phyloP scores from a whole-genome alignment of 2,329 filamentous ascomycete species.

The Cercospora sojina region DNA sequence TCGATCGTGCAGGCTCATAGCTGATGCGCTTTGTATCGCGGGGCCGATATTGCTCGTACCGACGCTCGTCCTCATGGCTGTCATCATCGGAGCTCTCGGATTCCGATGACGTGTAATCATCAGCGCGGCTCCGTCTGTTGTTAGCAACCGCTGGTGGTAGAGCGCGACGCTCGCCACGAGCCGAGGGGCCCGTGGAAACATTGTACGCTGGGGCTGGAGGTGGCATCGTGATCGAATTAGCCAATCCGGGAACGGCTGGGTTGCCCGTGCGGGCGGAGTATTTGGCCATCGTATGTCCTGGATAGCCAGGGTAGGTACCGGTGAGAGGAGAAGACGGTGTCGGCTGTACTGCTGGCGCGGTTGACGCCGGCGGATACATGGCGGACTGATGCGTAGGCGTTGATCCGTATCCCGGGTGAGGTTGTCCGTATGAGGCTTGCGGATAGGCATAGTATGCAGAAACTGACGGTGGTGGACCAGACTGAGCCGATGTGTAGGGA shows the following conservation, averaged over 20 bases:
- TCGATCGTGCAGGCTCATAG: conserved; percentile 16
- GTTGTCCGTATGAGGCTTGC: conserved; percentile 18
- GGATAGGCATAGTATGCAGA: conserved; percentile 29
- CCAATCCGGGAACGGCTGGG: conserved; percentile 22
- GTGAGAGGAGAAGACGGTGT: conserved; percentile 22
- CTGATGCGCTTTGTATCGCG: conserved; percentile 9
- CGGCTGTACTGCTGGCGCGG: conserved; percentile 14
- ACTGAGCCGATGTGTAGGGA: conserved; percentile 15
- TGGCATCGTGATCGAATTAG: conserved; percentile 17
- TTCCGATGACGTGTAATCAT: conserved; percentile 19
- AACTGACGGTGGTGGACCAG: conserved; percentile 31
- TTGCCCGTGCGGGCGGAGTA: conserved; percentile 31
- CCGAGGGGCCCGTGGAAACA: conserved; percentile 19
- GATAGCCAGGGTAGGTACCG: conserved; percentile 20
- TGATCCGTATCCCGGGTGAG: conserved; percentile 20
- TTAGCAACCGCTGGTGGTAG: not conserved
- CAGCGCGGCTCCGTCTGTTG: not conserved
- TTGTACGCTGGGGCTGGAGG: conserved; percentile 10
- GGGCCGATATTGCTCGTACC: conserved; percentile 9
- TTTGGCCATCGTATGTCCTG: conserved; percentile 19
- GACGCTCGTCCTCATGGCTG: conserved; percentile 20
- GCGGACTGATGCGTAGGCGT: conserved; percentile 27
- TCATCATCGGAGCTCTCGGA: conserved; percentile 21
- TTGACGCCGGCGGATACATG: conserved; percentile 29
- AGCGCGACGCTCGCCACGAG: conserved; percentile 11